Evolutionary conservation across 2,329 filamentous ascomycete genomes (phyloP).

Genomic region (Colletotrichum camelliae): DNA sequence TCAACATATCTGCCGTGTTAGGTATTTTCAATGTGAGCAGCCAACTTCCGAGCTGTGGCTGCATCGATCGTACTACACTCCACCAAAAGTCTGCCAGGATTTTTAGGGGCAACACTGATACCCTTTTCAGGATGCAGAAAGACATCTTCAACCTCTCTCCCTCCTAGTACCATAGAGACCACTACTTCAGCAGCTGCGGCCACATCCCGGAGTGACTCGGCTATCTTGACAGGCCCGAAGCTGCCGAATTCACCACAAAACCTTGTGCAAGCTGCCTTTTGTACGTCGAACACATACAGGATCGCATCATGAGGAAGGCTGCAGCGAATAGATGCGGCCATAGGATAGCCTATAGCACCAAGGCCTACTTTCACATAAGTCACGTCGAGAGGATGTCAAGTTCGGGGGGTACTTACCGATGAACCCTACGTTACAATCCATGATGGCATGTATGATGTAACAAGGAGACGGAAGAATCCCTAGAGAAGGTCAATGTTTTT

Average conservation of each 20-base stretch:
- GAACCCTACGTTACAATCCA: no score
- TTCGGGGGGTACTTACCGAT: no score
- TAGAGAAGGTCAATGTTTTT: no score
- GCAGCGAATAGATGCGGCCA: no score
- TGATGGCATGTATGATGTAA: no score
- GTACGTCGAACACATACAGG: no score
- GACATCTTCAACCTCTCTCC: not conserved
- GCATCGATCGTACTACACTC: not conserved
- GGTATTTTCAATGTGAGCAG: not conserved
- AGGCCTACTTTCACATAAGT: no score
- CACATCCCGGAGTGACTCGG: not conserved
- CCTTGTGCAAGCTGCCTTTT: no score
- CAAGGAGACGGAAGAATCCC: no score
- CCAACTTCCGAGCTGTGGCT: not conserved
- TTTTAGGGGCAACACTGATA: not conserved
- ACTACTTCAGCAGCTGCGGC: not conserved
- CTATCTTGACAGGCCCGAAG: not conserved
- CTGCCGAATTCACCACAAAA: not conserved
- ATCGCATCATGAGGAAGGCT: no score
- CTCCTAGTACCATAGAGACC: not conserved
- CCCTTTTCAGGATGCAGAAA: not conserved
- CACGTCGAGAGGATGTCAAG: no score
- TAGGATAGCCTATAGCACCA: no score
- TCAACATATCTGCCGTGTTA: not conserved
- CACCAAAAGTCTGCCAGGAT: not conserved